These are phyloP conservation scores for Phyllosticta citrichinensis DNA, from an alignment of 2,329 filamentous ascomycete species.

Conservation along the genomic window DNA sequence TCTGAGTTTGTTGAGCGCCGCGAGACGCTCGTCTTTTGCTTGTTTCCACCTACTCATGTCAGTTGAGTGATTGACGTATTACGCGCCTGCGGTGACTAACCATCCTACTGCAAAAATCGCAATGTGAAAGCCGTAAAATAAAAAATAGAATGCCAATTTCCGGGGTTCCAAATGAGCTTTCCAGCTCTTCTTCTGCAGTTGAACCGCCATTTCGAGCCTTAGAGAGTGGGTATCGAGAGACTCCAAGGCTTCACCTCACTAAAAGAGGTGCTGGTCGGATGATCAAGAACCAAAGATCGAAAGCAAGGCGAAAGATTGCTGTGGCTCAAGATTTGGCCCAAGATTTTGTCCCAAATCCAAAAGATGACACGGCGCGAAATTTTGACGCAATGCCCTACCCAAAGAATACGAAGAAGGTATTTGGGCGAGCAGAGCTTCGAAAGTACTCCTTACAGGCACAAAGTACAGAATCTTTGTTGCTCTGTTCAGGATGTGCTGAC, in stretches of 20 bases:
- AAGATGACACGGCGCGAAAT: neutral
- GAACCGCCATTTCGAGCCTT: neutral
- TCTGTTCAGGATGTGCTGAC: neutral
- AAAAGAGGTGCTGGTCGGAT: neutral
- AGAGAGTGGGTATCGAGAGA: neutral
- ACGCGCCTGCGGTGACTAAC: constrained; percentile 41
- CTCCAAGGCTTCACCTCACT: neutral
- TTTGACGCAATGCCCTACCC: neutral
- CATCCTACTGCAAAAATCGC: constrained; percentile 77
- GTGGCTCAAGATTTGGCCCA: too few species aligned
- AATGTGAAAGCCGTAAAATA: constrained; percentile 74
- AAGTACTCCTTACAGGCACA: neutral
- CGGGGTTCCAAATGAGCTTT: constrained; percentile 46
- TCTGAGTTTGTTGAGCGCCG: constrained; percentile 66
- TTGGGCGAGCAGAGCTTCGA: neutral
- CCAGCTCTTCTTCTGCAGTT: constrained; percentile 1
- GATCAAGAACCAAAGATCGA: too few species aligned
- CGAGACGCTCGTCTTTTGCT: constrained; percentile 54
- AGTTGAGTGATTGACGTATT: constrained; percentile 9
- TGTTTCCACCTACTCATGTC: constrained; percentile 64
- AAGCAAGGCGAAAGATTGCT: too few species aligned
- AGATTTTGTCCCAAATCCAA: too few species aligned
- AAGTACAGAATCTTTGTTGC: neutral
- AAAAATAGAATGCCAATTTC: constrained; percentile 68
- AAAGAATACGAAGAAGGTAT: neutral